Percentiles rank a stretch among this genome's conserved stretches.
These are phyloP conservation scores for Meredithiella fracta DNA, from an alignment of 2,329 filamentous ascomycete species.

Conservation along the genomic window DNA sequence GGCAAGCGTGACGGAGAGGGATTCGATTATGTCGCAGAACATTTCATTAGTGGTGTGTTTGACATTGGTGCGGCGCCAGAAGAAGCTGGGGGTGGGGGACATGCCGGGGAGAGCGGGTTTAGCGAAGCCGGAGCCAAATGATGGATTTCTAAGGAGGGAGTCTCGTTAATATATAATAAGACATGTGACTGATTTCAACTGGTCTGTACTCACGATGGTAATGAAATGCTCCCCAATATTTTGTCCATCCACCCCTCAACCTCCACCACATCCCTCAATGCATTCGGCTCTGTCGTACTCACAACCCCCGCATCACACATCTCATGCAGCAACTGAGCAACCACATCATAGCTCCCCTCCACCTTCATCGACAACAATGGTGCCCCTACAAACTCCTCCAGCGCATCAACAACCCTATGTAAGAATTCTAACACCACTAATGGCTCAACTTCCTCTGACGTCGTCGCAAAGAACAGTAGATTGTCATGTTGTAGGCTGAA, in stretches of 20 bases:
- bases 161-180: not conserved
- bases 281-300: conserved; percentile 83
- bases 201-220: conserved; percentile 45
- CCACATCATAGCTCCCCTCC: conserved; percentile 79
- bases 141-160: conserved; percentile 23
- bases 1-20: conserved; percentile 70
- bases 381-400: conserved; percentile 86
- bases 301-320: conserved; percentile 93
- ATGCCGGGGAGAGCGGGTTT: conserved; percentile 26
- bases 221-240: conserved; percentile 67
- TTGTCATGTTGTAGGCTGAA: conserved; percentile 81
- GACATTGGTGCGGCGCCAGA: conserved; percentile 84
- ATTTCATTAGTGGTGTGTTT: conserved; percentile 93
- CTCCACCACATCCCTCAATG: conserved; percentile 77
- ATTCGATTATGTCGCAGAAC: conserved; percentile 91
- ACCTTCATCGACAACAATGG: conserved; percentile 76
- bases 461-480: conserved; percentile 69
- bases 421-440: conserved; percentile 86
- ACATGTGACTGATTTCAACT: not conserved
- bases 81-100: conserved; percentile 39
- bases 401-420: conserved; percentile 76
- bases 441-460: conserved; percentile 75
- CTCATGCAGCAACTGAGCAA: conserved; percentile 80
- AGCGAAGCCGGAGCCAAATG: conserved; percentile 24
- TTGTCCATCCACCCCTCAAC: conserved; percentile 83